These are phyloP conservation scores for Fusarium subglutinans DNA, from an alignment of 2,329 filamentous ascomycete genomes.

Conservation along the genomic window DNA sequence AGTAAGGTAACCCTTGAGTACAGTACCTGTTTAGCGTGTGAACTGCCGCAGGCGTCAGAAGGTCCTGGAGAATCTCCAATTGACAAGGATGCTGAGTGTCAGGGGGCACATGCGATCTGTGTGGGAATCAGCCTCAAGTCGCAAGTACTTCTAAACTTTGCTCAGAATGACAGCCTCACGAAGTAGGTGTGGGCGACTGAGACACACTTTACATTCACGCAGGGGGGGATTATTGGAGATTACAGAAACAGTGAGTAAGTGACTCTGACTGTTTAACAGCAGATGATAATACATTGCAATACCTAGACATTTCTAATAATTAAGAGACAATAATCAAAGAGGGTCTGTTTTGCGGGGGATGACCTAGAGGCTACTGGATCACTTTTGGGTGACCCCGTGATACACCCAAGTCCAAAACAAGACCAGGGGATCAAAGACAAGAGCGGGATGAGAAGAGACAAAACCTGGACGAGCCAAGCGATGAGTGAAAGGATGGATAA, in stretches of 20 bases:
- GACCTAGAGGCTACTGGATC: slow-evolving; percentile 15
- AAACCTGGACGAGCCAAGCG: slow-evolving; percentile 3
- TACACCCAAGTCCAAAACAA: slow-evolving; percentile 14
- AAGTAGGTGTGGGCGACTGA: slow-evolving; percentile 24
- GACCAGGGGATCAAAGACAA: slow-evolving; percentile 6
- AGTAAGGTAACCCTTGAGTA: slow-evolving; percentile 11
- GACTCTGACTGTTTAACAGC: not conserved
- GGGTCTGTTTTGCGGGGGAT: slow-evolving; percentile 13
- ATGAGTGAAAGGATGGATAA: not conserved
- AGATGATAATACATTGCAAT: not conserved
- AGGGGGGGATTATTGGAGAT: slow-evolving; percentile 16
- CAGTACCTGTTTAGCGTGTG: slow-evolving; percentile 27
- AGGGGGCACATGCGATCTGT: slow-evolving; percentile 14
- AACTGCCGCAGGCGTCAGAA: slow-evolving; percentile 36
- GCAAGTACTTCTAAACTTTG: slow-evolving; percentile 8
- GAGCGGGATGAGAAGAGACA: not conserved
- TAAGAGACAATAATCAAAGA: not conserved
- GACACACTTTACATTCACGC: slow-evolving; percentile 24
- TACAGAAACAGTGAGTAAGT: not conserved
- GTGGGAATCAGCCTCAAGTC: slow-evolving; percentile 19
- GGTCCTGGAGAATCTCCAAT: slow-evolving; percentile 17
- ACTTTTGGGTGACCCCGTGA: slow-evolving; percentile 33
- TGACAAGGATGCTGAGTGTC: slow-evolving; percentile 2
- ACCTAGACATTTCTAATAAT: not conserved
- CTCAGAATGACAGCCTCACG: slow-evolving; percentile 25